Evolutionary conservation across 2,329 filamentous ascomycete species (phyloP).

Genomic region (Penicillium sp.): DNA sequence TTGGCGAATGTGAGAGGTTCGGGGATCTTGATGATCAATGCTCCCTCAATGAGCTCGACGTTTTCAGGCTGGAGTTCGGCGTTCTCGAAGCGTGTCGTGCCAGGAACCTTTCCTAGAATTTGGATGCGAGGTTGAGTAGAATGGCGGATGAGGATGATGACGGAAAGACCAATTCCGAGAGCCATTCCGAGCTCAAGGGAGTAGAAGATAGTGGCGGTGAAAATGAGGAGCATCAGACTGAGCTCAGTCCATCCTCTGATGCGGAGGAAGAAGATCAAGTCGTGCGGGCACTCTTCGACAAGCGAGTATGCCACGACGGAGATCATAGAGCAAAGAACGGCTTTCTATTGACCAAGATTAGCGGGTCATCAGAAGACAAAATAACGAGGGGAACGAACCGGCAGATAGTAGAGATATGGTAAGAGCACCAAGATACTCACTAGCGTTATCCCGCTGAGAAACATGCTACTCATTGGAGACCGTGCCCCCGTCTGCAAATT

Average conservation of each 20-base stretch:
- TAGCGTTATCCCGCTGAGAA: slow-evolving; percentile 76
- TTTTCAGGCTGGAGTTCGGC: slow-evolving; percentile 66
- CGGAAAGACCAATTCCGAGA: slow-evolving; percentile 82
- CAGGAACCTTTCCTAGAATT: slow-evolving; percentile 83
- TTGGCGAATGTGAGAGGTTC: slow-evolving; percentile 97
- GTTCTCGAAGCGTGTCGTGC: slow-evolving; percentile 76
- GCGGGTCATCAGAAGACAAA: not conserved
- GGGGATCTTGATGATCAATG: slow-evolving; percentile 93
- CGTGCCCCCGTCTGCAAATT: slow-evolving; percentile 87
- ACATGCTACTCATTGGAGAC: slow-evolving; percentile 88
- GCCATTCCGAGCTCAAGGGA: slow-evolving; percentile 90
- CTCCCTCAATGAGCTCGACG: slow-evolving; percentile 86
- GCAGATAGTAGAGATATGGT: slow-evolving; percentile 90
- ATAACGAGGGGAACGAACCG: slow-evolving; percentile 55
- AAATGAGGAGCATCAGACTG: slow-evolving; percentile 81
- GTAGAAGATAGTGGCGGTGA: slow-evolving; percentile 88
- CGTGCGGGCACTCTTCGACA: slow-evolving; percentile 90
- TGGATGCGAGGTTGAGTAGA: slow-evolving; percentile 90
- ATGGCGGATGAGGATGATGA: slow-evolving; percentile 84
- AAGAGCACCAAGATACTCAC: slow-evolving; percentile 75
- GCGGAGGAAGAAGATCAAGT: slow-evolving; percentile 80
- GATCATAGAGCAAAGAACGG: slow-evolving; percentile 87
- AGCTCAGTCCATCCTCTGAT: slow-evolving; percentile 85
- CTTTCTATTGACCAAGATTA: slow-evolving; percentile 58
- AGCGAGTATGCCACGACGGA: slow-evolving; percentile 91